Evolutionary conservation across 2,329 filamentous ascomycete genomes (phyloP).

Genomic region (Lachnellula hyalina): DNA sequence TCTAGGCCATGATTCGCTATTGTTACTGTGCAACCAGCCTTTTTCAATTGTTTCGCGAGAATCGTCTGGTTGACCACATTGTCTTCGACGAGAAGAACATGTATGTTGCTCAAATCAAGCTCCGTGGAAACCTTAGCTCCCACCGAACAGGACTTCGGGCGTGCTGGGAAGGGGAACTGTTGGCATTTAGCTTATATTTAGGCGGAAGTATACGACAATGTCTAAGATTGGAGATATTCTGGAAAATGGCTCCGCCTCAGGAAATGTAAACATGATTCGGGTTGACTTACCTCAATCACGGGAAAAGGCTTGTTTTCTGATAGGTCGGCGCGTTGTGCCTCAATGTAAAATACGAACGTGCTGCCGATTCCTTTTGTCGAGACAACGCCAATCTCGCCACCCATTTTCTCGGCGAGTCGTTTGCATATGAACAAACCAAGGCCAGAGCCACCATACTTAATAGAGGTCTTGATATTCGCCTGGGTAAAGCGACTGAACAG

Average conservation of each 20-base stretch:
- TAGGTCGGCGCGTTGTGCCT: slow-evolving; percentile 36
- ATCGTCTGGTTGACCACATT: slow-evolving; percentile 57
- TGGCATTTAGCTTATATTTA: background rate
- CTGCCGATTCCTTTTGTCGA: slow-evolving; percentile 65
- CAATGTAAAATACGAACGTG: slow-evolving; percentile 71
- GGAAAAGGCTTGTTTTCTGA: background rate
- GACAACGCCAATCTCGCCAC: slow-evolving; percentile 71
- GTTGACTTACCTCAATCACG: background rate
- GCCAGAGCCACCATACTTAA: slow-evolving; percentile 74
- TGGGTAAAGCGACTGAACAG: slow-evolving; percentile 77
- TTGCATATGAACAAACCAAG: slow-evolving; percentile 75
- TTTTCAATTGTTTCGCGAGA: slow-evolving; percentile 44
- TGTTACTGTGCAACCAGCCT: slow-evolving; percentile 35
- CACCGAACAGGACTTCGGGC: slow-evolving; percentile 1
- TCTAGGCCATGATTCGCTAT: slow-evolving; percentile 54
- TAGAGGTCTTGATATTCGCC: slow-evolving; percentile 65
- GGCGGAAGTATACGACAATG: no score
- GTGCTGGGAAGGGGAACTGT: slow-evolving; percentile 1
- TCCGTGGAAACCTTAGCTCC: background rate
- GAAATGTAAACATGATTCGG: no score
- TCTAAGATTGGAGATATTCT: no score
- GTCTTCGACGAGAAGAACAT: slow-evolving; percentile 53
- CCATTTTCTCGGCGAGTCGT: slow-evolving; percentile 74
- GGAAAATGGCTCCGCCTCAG: no score
- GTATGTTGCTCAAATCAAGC: slow-evolving; percentile 15